Evolutionary conservation across 2,329 filamentous ascomycete genomes (phyloP).

Genomic region (Ramichloridium luteum): DNA sequence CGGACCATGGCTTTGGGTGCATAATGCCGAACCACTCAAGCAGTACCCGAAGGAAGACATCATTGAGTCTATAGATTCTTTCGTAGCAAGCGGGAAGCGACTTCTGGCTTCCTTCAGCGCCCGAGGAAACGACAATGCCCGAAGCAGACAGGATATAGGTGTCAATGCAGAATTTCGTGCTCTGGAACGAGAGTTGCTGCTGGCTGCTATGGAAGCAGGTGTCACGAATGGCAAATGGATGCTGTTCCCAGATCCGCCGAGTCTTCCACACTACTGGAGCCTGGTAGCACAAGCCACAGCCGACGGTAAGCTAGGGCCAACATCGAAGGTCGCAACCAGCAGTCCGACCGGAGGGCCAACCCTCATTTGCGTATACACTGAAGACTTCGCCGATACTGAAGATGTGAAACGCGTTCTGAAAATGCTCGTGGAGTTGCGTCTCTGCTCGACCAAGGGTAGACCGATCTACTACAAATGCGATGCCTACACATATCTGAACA

Average conservation of each 20-base stretch:
- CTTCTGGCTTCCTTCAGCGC: conserved; percentile 41
- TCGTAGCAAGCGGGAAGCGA: conserved; percentile 43
- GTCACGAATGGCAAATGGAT: conserved; percentile 68
- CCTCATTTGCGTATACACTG: conserved; percentile 68
- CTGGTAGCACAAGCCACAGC: conserved; percentile 54
- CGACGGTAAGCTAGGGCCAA: conserved; percentile 56
- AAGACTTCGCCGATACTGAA: conserved; percentile 54
- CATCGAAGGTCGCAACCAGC: conserved; percentile 59
- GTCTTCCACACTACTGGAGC: conserved; percentile 54
- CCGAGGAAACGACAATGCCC: conserved; percentile 38
- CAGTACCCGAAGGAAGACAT: neutral
- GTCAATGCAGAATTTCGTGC: conserved; percentile 31
- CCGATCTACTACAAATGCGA: conserved; percentile 70
- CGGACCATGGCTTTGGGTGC: conserved; percentile 60
- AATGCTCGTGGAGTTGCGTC: conserved; percentile 45
- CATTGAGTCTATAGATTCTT: conserved; percentile 26
- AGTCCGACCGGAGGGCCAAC: conserved; percentile 24
- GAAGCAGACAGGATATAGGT: conserved; percentile 31
- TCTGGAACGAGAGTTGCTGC: conserved; percentile 44
- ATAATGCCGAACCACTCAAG: conserved; percentile 45
- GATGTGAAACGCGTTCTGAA: conserved; percentile 59
- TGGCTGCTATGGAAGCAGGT: conserved; percentile 46
- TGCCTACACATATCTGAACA: conserved; percentile 37
- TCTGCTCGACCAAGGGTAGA: conserved; percentile 36
- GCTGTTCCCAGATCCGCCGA: conserved; percentile 47